Evolutionary conservation across 257 asterid species (phyloP).

Genomic region (Marsdenia floribunda): DNA sequence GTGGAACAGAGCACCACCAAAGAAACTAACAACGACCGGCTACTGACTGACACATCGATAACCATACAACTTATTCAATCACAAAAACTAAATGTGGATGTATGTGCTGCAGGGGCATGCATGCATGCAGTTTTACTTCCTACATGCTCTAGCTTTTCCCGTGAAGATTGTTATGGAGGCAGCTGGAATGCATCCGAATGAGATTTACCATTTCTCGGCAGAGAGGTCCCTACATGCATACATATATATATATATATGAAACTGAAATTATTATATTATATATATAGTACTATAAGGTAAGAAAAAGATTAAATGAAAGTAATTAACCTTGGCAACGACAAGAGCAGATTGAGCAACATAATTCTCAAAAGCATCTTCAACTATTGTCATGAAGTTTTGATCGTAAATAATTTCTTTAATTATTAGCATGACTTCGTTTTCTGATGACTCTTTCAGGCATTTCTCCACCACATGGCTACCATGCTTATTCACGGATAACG

Average conservation of each 20-base stretch:
- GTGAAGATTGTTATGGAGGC: constrained; percentile 62
- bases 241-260: neutral
- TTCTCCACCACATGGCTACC: constrained; percentile 73
- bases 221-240: constrained; percentile 32
- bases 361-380: constrained; percentile 64
- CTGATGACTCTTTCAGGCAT: constrained; percentile 32
- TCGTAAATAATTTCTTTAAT: constrained; percentile 39
- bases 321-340: constrained; percentile 34
- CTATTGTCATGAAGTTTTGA: constrained; percentile 37
- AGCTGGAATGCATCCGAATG: constrained; percentile 19
- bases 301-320: neutral
- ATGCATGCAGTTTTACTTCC: constrained; percentile 15
- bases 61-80: too few relatives aligned
- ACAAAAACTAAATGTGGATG: too few relatives aligned
- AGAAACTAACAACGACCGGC: too few relatives aligned
- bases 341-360: constrained; percentile 65
- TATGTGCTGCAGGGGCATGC: too few relatives aligned
- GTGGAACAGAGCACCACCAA: too few relatives aligned
- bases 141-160: constrained; percentile 12
- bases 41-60: too few relatives aligned
- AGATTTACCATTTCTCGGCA: constrained; percentile 16
- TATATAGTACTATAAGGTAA: too few relatives aligned
- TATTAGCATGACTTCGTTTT: constrained; percentile 16
- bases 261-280: neutral
- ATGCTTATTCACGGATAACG: constrained; percentile 45